These are phyloP conservation scores for Ceratocystiopsis brevicomis DNA, from an alignment of 2,329 filamentous ascomycete species.

Conservation along the genomic window DNA sequence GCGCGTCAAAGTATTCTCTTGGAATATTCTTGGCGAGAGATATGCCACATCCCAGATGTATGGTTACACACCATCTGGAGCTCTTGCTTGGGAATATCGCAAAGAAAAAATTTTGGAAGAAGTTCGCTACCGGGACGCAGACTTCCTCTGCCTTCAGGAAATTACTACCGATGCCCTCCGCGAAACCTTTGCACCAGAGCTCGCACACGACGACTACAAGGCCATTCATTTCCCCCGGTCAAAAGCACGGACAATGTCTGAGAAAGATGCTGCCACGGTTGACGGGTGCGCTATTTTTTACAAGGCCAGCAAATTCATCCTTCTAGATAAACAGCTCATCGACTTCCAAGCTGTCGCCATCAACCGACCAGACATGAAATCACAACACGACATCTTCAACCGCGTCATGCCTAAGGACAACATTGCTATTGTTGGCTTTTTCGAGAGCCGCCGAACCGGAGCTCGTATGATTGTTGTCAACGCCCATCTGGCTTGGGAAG, in stretches of 20 bases:
- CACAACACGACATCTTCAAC: constrained; percentile 94
- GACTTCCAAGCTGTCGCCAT: constrained; percentile 87
- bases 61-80: constrained; percentile 71
- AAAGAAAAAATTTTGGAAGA: constrained; percentile 69
- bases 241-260: constrained; percentile 76
- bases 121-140: constrained; percentile 58
- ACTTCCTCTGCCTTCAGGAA: constrained; percentile 86
- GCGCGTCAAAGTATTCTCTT: constrained; percentile 70
- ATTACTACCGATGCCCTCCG: constrained; percentile 84
- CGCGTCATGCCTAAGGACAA: constrained; percentile 97
- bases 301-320: constrained; percentile 67
- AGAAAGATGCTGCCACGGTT: constrained; percentile 72
- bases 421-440: constrained; percentile 78
- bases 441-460: constrained; percentile 84
- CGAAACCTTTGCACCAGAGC: constrained; percentile 71
- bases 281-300: constrained; percentile 96
- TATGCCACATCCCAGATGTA: constrained; percentile 74
- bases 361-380: constrained; percentile 90
- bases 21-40: constrained; percentile 91
- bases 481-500: constrained; percentile 90
- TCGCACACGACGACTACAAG: constrained; percentile 79
- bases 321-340: constrained; percentile 85
- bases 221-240: constrained; percentile 86
- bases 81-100: constrained; percentile 73
- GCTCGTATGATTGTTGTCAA: constrained; percentile 83